Base-by-base conservation (phyloP, 208 protist genomes). In the Endotrypanum monterogeii region DNA sequence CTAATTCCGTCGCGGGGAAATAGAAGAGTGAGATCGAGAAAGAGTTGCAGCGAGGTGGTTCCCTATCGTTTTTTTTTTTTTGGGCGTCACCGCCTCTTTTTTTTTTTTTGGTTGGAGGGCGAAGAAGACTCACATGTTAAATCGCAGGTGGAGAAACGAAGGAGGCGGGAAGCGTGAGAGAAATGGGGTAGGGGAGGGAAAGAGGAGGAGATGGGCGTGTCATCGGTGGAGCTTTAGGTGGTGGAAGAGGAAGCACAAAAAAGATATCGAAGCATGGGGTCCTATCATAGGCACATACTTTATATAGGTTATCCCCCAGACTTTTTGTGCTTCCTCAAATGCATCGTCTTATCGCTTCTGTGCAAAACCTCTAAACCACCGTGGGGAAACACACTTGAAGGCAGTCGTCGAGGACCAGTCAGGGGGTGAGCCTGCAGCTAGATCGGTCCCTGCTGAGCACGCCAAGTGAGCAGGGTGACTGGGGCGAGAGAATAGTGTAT, bases 1-100 rank as follows among this genome's bases (percentile, higher is more conserved):
- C 61, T n/a, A 44, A 46, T 65, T 16, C 9, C n/a, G 7, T 60
- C n/a, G n/a, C n/a, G 28, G 11, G 28, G 7, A 30, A 25, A 60
- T 2, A 14, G 25, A 30, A 60, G 6, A 28, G 55, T 32, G 57
- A 62, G n/a, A 32, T 62, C 35, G 30, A 5, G 30, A 14, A 11
- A 41, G 28, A 62, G 55, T n/a, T 37, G 32, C 32, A 9, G 57
- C 57, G 11, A 20, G 39, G 57, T 62, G 58, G 58, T 46, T 39
- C 58, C 35, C 25, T 46, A 25, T 48, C 9, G 32, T 32, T 16
- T 48, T 32, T 48, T 32, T n/a, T 16, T 16, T 48, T 20, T 46
- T 46, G 18, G 58, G 58, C 37, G 58, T 9, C 58, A 65, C 58
- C 58, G 37, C 58, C 25, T 30, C 23, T 65, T 65, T 23, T 65